Evolutionary conservation across 2,329 filamentous ascomycete species (phyloP), one percentile per base, ranked within the genome.

Genomic region (Escovopsis sp.): DNA sequence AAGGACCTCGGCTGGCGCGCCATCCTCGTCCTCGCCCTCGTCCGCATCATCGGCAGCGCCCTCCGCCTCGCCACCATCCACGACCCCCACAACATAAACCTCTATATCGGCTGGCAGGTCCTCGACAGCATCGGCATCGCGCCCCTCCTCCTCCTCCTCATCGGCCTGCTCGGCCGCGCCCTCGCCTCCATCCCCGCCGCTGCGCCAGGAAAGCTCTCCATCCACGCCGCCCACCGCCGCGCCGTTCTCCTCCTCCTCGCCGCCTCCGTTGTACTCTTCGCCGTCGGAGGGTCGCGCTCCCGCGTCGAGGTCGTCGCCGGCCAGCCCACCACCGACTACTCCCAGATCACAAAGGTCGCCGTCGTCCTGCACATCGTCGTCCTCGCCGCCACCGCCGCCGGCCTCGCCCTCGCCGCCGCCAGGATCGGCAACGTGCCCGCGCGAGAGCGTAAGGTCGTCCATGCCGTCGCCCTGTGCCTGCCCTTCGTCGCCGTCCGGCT

Each of bases 1-100:
- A 75, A 78, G 65, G 68, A 77, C 8, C 71, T 71, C 12, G 76
- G 76, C 4, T 80, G 75, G 39, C 67, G 77, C 19, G 65, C 78
- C 9, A 70, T 81, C 51, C 61, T 80, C 12, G 66, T 81, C 26
- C 64, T 77, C 12, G 65, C 76, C 2, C 60, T 77, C 12, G 64
- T 57, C 43, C 73, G 80, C 62, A 73, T 82, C 42, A 64, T 78
- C 39, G 59, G 65, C 47, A 67, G 75, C 48, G 61, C 65, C n/a
- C 44, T 78, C 11, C 55, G 52, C 43, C 56, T 63, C 6, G 59
- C 53, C 38, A 58, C 55, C 35, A 47, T 75, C 38, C 55, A 75
- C 12, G 69, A 77, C 45, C 70, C 72, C 0, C 70, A 66, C 1
- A 72, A 62, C 48, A 43, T 44, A 30, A 47, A 39, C 28, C 56